phyloP scores from a whole-genome alignment of 148 eudicot species.

The Rhododendron henanense region DNA sequence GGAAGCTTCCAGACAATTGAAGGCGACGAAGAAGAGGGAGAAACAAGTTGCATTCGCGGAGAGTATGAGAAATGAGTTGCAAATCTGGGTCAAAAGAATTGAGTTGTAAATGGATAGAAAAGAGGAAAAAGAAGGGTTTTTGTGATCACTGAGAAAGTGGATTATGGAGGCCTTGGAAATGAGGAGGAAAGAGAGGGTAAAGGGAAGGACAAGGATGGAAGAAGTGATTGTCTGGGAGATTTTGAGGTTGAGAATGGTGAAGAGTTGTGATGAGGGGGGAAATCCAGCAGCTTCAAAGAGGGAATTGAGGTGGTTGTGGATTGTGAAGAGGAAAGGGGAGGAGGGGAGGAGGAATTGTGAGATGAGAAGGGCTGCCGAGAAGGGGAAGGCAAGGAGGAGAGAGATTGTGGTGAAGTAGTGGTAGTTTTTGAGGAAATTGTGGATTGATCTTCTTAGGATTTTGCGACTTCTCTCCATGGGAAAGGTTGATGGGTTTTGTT shows the following conservation, averaged over 20 bases:
- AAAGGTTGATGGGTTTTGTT: slow-evolving; percentile 14
- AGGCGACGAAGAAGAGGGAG: slow-evolving; percentile 35
- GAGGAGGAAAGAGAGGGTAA: slow-evolving; percentile 62
- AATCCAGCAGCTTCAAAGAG: slow-evolving; percentile 50
- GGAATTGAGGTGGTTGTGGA: slow-evolving; percentile 37
- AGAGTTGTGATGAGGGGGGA: slow-evolving; percentile 34
- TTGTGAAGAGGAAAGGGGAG: slow-evolving; percentile 24
- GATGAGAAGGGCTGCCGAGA: slow-evolving; percentile 53
- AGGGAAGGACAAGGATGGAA: slow-evolving; percentile 46
- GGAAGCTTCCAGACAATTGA: slow-evolving; percentile 31
- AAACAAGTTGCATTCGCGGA: slow-evolving; percentile 69
- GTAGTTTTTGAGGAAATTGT: slow-evolving; percentile 45
- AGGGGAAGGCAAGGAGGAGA: slow-evolving; percentile 54
- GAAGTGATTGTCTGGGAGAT: slow-evolving; percentile 66
- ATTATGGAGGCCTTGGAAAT: slow-evolving; percentile 61
- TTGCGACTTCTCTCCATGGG: slow-evolving; percentile 39
- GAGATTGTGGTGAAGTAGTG: slow-evolving; percentile 54
- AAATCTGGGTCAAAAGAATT: slow-evolving; percentile 42
- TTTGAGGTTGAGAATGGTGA: slow-evolving; percentile 46
- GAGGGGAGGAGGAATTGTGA: slow-evolving; percentile 48
- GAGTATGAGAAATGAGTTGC: slow-evolving; percentile 37
- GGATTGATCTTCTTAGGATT: slow-evolving; percentile 57
- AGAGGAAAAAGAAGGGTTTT: slow-evolving; percentile 14
- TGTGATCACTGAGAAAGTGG: slow-evolving; percentile 15
- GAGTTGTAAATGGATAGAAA: slow-evolving; percentile 26